Evolutionary conservation across 352 stramenopile genomes (phyloP), one percentile per base, ranked within the genome.

Genomic region (Aphanomyces euteiches): DNA sequence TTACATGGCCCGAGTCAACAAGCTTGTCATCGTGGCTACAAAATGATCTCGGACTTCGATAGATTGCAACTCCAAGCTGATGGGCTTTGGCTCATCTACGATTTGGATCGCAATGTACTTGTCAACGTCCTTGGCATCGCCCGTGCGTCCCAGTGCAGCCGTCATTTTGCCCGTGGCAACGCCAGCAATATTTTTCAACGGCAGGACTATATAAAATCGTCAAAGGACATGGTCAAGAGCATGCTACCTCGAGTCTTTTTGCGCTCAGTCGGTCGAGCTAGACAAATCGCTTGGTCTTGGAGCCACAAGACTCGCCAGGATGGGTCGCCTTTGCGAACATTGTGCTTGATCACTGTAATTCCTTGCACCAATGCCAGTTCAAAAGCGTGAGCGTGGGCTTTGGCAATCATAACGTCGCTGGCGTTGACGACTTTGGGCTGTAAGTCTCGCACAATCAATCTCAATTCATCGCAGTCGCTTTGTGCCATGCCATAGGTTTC

Each of bases 341-440:
- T 47, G 28, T 70, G 64, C 64, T 70, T 70, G 64, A 70, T 47
- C 17, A 70, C 36, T 7, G 47, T 70, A n/a, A 70, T 21, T n/a
- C 64, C 64, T 63, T 70, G 64, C 54, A 63, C 6, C 36, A 70
- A 19, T 10, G 61, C 17, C 15, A 61, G 4, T 6, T 50, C 10
- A n/a, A 40, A 17, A 36, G 48, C n/a, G 21, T 38, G 17, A 5
- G 34, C n/a, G 40, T 64, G 39, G n/a, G 43, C 54, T 12, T 39
- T 61, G 19, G 54, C 19, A 37, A 50, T 70, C 17, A 45, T 40
- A 3, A 40, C 5, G 5, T 47, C 10, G 17, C 36, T 50, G 13
- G 41, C 19, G 17, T 41, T 40, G 10, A 70, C 38, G 17, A 47
- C 17, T 34, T 70, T 70, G 64, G 64, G 64, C 40, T 70, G 64